These are phyloP conservation scores for Toxicodendron radicans DNA, from an alignment of 345 rosid species.

Conservation along the genomic window DNA sequence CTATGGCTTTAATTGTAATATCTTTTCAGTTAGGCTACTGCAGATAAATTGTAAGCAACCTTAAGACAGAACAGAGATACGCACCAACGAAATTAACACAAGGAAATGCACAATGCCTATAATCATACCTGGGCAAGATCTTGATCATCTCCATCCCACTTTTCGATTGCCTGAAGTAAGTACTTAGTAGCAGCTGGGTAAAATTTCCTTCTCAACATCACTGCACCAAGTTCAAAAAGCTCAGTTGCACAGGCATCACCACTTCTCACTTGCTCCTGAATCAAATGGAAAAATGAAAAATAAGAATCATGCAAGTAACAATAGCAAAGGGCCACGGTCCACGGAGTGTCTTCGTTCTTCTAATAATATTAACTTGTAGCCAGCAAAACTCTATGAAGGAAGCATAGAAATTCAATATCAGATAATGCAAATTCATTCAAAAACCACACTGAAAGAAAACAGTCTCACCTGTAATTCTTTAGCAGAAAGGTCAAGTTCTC, in stretches of 20 bases:
- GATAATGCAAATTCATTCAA: slow-evolving; percentile 2
- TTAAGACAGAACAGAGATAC: background rate
- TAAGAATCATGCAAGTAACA: slow-evolving; percentile 4
- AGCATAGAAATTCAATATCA: background rate
- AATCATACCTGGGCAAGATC: slow-evolving; percentile 91
- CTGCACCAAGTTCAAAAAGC: slow-evolving; percentile 93
- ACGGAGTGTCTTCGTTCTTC: background rate
- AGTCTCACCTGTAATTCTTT: slow-evolving; percentile 80
- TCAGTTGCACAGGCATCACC: slow-evolving; percentile 98
- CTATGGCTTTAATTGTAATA: background rate
- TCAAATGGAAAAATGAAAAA: slow-evolving; percentile 6
- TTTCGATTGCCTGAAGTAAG: slow-evolving; percentile 83
- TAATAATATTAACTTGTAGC: background rate
- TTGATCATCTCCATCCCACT: slow-evolving; percentile 99
- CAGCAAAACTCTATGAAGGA: background rate
- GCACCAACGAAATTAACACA: background rate
- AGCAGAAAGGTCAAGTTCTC: slow-evolving; percentile 98
- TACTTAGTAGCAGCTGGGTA: slow-evolving; percentile 87
- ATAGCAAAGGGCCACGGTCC: background rate
- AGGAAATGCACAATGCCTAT: background rate
- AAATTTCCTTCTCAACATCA: slow-evolving; percentile 87
- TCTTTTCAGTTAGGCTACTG: background rate
- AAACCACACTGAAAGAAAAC: background rate
- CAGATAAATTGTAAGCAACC: slow-evolving; percentile 1
- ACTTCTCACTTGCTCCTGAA: slow-evolving; percentile 96